Percentiles rank a stretch among this genome's conserved stretches.
phyloP scores from a whole-genome alignment of 768 basidiomycete species.

The Tephrocybe rancida region DNA sequence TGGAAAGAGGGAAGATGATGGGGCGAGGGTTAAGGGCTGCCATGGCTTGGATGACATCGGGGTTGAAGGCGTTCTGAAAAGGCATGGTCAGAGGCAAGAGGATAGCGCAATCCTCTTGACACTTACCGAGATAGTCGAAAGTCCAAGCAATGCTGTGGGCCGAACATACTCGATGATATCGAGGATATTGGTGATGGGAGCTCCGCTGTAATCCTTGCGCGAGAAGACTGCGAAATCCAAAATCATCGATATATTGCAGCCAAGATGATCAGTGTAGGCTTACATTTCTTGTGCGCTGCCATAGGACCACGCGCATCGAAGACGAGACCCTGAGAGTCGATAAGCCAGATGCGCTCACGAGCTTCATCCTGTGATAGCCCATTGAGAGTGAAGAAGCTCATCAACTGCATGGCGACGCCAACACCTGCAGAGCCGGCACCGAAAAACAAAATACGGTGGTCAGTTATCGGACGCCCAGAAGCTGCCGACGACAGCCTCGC shows the following conservation, averaged over 20 bases:
- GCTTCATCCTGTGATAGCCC: constrained; percentile 81
- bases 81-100: not conserved
- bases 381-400: constrained; percentile 86
- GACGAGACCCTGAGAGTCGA: constrained; percentile 87
- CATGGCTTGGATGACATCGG: constrained; percentile 75
- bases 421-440: constrained; percentile 93
- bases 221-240: constrained; percentile 67
- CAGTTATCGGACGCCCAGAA: constrained; percentile 64
- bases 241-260: not conserved
- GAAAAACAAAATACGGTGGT: constrained; percentile 89
- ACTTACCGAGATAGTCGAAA: constrained; percentile 77
- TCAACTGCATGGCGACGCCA: constrained; percentile 86
- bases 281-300: constrained; percentile 85
- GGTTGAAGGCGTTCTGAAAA: constrained; percentile 70
- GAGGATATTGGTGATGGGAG: constrained; percentile 71
- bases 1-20: constrained; percentile 92
- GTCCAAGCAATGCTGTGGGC: constrained; percentile 87
- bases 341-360: constrained; percentile 74
- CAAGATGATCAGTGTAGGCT: constrained; percentile 21
- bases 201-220: constrained; percentile 76
- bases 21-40: constrained; percentile 77
- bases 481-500: constrained; percentile 74
- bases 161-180: constrained; percentile 81
- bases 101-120: not conserved
- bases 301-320: constrained; percentile 73